Conservation (phyloP, 306 rosid species). For the Vigna trinervia region DNA sequence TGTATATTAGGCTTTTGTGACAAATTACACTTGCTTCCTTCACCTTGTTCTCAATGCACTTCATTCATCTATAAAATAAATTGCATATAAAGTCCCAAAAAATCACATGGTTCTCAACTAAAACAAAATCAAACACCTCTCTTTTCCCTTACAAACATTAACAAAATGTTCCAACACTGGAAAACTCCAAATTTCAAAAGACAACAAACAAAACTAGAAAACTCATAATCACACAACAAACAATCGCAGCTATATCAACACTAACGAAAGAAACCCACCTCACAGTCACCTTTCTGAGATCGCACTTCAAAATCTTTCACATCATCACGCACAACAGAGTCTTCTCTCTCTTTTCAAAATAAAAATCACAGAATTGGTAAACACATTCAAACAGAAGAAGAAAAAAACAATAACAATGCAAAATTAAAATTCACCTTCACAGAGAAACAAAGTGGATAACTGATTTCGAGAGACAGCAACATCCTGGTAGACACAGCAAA, state of each 20-base stretch:
- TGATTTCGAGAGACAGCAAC: conserved; percentile 63
- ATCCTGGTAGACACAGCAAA: conserved; percentile 57
- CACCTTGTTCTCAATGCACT: neutral
- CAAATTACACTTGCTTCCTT: neutral
- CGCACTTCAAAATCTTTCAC: conserved; percentile 40
- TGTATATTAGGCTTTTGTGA: neutral
- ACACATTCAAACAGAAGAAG: neutral
- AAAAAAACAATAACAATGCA: neutral
- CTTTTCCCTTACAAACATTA: neutral
- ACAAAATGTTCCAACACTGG: conserved; percentile 8
- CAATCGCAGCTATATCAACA: neutral
- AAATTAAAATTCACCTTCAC: conserved; percentile 61
- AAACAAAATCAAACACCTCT: neutral
- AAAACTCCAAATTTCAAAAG: neutral
- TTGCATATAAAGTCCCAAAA: neutral
- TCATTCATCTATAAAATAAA: neutral
- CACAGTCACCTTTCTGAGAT: conserved; percentile 52
- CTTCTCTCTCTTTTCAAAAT: conserved; percentile 52
- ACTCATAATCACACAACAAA: conserved; percentile 34
- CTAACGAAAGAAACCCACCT: conserved; percentile 54
- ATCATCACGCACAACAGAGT: conserved; percentile 43
- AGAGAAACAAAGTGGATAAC: conserved; percentile 62
- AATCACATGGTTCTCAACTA: neutral
- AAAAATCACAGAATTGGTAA: conserved; percentile 21
- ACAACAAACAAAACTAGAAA: neutral